These are phyloP conservation scores for Butyriboletus appendiculatus DNA, from an alignment of 1,284 basidiomycete genomes.

Conservation along the genomic window DNA sequence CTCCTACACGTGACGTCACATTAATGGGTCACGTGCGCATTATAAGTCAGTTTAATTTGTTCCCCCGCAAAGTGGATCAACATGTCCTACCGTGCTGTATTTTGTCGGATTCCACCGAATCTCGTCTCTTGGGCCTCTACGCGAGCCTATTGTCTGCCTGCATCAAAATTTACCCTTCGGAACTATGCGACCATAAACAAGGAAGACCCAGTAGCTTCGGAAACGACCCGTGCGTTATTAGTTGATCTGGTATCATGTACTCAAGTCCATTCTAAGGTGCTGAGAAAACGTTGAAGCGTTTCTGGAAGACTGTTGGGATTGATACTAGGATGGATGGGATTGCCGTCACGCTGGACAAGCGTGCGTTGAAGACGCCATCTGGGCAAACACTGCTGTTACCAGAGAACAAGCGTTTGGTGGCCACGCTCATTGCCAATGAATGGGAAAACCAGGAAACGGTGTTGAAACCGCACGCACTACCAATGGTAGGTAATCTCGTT, in stretches of 20 bases:
- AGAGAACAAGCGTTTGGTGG: conserved; percentile 67
- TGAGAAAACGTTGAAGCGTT: conserved; percentile 81
- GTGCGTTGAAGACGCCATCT: conserved; percentile 85
- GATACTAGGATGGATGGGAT: conserved; percentile 60
- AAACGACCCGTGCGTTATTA: conserved; percentile 53
- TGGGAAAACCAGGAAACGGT: conserved; percentile 93
- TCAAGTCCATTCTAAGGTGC: conserved; percentile 57
- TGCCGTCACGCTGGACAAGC: conserved; percentile 80
- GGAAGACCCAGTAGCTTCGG: conserved; percentile 49
- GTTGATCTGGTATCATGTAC: neutral
- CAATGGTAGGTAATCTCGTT: conserved; percentile 64
- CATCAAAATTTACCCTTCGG: neutral
- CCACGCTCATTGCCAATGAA: conserved; percentile 88
- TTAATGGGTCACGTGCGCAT: conserved; percentile 27
- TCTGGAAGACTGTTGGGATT: conserved; percentile 88
- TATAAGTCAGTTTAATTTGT: neutral
- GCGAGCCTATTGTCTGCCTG: neutral
- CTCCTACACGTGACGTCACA: conserved; percentile 28
- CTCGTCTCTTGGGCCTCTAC: neutral
- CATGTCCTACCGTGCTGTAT: conserved; percentile 18
- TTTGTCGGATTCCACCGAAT: conserved; percentile 5
- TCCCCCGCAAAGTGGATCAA: neutral
- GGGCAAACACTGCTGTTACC: conserved; percentile 80
- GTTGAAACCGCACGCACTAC: conserved; percentile 89
- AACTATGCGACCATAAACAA: conserved; percentile 18